Conservation (phyloP, 2,329 filamentous ascomycete species). For the Ascochyta pisi region DNA sequence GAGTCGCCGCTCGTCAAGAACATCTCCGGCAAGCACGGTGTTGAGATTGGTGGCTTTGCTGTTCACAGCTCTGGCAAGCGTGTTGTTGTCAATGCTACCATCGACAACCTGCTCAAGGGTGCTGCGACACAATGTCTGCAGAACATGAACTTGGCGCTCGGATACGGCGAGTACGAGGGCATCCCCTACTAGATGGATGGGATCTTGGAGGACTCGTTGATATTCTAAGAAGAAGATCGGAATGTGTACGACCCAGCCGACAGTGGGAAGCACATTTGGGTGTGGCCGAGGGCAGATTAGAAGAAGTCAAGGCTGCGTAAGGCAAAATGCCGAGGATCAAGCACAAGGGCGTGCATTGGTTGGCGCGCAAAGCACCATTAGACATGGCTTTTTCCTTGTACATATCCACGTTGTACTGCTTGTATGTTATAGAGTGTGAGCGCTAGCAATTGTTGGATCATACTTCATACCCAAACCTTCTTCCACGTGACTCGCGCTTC, state of each 20-base stretch:
- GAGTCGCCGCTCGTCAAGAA: constrained; percentile 86
- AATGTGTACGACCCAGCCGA: constrained; percentile 3
- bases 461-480: neutral
- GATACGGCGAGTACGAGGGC: constrained; percentile 86
- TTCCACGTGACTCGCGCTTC: neutral
- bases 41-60: constrained; percentile 95
- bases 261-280: constrained; percentile 8
- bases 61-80: constrained; percentile 88
- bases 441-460: constrained; percentile 8
- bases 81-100: constrained; percentile 91
- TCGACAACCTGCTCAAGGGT: constrained; percentile 93
- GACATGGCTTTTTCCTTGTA: constrained; percentile 16
- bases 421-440: constrained; percentile 15
- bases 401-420: constrained; percentile 17
- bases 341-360: constrained; percentile 2
- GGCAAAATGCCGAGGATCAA: constrained; percentile 4
- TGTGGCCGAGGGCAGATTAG: constrained; percentile 7
- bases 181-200: constrained; percentile 63
- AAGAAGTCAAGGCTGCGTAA: constrained; percentile 5
- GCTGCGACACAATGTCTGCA: constrained; percentile 92
- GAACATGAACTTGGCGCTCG: constrained; percentile 93
- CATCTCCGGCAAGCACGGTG: constrained; percentile 83
- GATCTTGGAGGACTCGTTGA: neutral
- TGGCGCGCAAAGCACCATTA: constrained; percentile 13
- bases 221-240: constrained; percentile 2